Evolutionary conservation across 2,329 filamentous ascomycete species (phyloP), one percentile per base, ranked within the genome.

Genomic region (Alternaria sp.): DNA sequence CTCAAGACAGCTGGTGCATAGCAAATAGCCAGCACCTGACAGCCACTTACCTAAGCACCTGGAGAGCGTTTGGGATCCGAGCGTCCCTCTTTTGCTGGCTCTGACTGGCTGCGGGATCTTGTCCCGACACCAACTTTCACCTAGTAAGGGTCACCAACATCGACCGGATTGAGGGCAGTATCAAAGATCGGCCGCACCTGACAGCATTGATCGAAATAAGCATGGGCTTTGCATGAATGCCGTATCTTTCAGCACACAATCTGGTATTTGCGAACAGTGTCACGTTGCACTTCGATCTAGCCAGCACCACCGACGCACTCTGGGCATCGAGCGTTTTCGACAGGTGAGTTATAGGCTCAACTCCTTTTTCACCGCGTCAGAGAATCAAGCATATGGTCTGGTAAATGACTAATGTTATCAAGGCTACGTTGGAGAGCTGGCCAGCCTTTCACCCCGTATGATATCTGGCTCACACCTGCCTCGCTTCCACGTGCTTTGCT

Each of bases 361-460:
- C 40, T 46, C 28, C 51, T 24, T 45, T 55, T 55, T 17, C 51
- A 40, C 23, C 45, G 49, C 45, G 34, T 51, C 34, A 59, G 52
- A 50, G 40, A 41, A 9, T 5, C 44, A 31, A 21, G 40, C 52
- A 56, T 45, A 33, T 40, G 24, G 28, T 51, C 36, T 37, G 33
- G 53, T 39, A 42, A 55, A 51, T 51, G 56, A 55, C 56, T 55
- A 55, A 50, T 55, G 34, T 34, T 55, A 34, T 58, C 56, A n/a
- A 58, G 36, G 42, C 45, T 46, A 29, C 45, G 24, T 34, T 45
- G 17, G 39, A 42, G 21, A 33, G 33, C 21, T 44, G 21, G 33
- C n/a, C 37, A 36, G 17, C 39, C 34, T 28, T 44, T 51, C 44
- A 29, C 31, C 44, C 31, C 23, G 26, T 54, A 55, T 24, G 39